Percentiles rank a stretch among this genome's conserved stretches.
phyloP scores from a whole-genome alignment of 2,329 filamentous ascomycete genomes.

The Aspergillus sp. region DNA sequence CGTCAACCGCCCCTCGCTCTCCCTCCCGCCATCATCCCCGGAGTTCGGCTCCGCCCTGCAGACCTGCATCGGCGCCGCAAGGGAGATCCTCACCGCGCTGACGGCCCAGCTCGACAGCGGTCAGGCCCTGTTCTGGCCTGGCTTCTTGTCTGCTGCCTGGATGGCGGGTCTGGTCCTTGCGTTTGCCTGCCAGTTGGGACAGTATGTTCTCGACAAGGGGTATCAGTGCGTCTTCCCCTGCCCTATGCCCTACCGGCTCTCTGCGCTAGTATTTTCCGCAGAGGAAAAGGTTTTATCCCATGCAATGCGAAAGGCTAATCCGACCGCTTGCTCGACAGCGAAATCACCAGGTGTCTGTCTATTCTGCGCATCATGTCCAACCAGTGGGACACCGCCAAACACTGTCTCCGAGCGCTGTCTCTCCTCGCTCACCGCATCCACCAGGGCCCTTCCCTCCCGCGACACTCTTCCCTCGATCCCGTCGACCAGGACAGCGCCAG shows the following conservation, averaged over 20 bases:
- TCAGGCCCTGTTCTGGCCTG: conserved; percentile 40
- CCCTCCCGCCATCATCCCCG: conserved; percentile 34
- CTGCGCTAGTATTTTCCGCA: too few relatives aligned
- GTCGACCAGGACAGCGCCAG: background rate
- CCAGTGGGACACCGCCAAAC: conserved; percentile 41
- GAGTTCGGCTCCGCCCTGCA: conserved; percentile 41
- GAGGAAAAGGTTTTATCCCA: background rate
- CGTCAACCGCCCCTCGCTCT: conserved; percentile 39
- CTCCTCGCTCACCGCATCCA: conserved; percentile 33
- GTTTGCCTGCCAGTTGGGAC: conserved; percentile 40
- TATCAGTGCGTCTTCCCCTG: conserved; percentile 23
- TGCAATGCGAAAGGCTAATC: background rate
- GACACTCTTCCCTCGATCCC: background rate
- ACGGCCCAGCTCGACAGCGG: conserved; percentile 28
- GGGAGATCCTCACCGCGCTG: conserved; percentile 37
- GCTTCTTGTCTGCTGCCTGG: conserved; percentile 39
- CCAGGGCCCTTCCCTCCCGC: background rate
- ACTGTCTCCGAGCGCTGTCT: conserved; percentile 36
- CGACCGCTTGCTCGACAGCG: conserved; percentile 18
- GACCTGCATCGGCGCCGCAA: conserved; percentile 39
- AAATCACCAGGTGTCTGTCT: conserved; percentile 33
- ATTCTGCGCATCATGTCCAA: conserved; percentile 34
- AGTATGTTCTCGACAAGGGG: conserved; percentile 35
- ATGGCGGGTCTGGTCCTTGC: conserved; percentile 42
- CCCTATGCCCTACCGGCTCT: background rate